Conservation (phyloP, 1,139 yeast genomes). For the Nakaseomyces kungkrabaensis region DNA sequence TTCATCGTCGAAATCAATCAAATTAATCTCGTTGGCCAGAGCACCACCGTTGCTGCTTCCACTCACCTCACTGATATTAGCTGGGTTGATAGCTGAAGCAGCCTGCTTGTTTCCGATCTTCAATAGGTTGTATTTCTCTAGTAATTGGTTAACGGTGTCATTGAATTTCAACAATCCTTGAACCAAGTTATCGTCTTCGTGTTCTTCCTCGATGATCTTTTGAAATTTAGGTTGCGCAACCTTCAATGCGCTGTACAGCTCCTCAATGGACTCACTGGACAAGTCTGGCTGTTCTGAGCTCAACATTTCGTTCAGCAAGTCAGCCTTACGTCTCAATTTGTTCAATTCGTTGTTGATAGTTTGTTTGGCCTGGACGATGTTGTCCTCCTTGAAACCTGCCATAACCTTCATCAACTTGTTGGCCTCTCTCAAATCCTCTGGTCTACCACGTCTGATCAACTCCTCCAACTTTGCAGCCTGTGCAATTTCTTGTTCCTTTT, state of each 20-base stretch:
- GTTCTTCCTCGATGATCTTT: slow-evolving; percentile 70
- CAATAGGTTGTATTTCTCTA: slow-evolving; percentile 57
- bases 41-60: slow-evolving; percentile 31
- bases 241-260: slow-evolving; percentile 69
- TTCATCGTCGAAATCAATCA: slow-evolving; percentile 76
- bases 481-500: slow-evolving; percentile 84
- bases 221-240: slow-evolving; percentile 82
- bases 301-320: slow-evolving; percentile 82
- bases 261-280: slow-evolving; percentile 63
- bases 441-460: slow-evolving; percentile 88
- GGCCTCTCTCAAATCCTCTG: slow-evolving; percentile 92
- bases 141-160: slow-evolving; percentile 63
- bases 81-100: slow-evolving; percentile 47
- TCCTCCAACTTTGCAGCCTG: slow-evolving; percentile 95
- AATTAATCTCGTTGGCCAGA: slow-evolving; percentile 39
- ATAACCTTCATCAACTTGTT: slow-evolving; percentile 92
- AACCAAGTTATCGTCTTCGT: slow-evolving; percentile 58
- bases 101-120: slow-evolving; percentile 52
- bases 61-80: slow-evolving; percentile 11
- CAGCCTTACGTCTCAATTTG: slow-evolving; percentile 80
- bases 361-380: slow-evolving; percentile 54
- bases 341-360: slow-evolving; percentile 79
- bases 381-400: slow-evolving; percentile 94
- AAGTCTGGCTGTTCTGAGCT: slow-evolving; percentile 45
- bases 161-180: slow-evolving; percentile 57